Base-by-base conservation (phyloP, 139 green algal genomes). In the Chlorokybus atmophyticus region DNA sequence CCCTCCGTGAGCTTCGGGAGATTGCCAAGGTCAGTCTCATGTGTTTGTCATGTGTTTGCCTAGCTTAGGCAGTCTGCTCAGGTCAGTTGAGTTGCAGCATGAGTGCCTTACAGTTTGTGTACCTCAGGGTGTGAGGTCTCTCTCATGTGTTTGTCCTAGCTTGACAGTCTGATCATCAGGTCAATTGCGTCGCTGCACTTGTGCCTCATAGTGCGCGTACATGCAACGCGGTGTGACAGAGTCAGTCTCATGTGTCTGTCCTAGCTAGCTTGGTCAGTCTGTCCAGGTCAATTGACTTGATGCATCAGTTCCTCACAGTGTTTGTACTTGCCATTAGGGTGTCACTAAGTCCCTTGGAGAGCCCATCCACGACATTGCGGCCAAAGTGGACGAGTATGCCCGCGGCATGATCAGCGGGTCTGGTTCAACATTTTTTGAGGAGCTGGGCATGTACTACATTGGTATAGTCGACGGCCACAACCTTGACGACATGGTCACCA, bases 401-500 rank as follows among this genome's bases (percentile, higher is more conserved):
- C 85, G 92, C 31, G 91, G 91, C 40, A 95, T 98, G 87, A 96
- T 99, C 61, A 83, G 64, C 50, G 92, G 92, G 49, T 84, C 74
- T 23, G 84, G 85, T 21, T 86, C 76, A 7, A 98, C 90, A 0
- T 69, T 99, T 25, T 99, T 99, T 73, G 92, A 99, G 76, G 92
- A 99, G 77, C 82, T 99, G 52, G 92, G 92, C 5, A 76, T 99
- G 50, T 99, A 99, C 75, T 99, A 99, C 77, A 97, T 99, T 44
- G 92, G 92, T 29, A 86, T 92, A 5, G 73, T 99, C 29, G 90
- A 99, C 59, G 92, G 92, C 40, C 92, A 99, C 75, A 94, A 91
- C 51, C 32, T 98, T 47, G 32, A 74, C 17, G 71, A 75, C 29
- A 54, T 79, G 3, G 66, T 79, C n/a, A 32, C 54, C 23, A 72